phyloP scores from a whole-genome alignment of 371 early-diverging fungal genomes.

The Dinochytrium kinnereticum region DNA sequence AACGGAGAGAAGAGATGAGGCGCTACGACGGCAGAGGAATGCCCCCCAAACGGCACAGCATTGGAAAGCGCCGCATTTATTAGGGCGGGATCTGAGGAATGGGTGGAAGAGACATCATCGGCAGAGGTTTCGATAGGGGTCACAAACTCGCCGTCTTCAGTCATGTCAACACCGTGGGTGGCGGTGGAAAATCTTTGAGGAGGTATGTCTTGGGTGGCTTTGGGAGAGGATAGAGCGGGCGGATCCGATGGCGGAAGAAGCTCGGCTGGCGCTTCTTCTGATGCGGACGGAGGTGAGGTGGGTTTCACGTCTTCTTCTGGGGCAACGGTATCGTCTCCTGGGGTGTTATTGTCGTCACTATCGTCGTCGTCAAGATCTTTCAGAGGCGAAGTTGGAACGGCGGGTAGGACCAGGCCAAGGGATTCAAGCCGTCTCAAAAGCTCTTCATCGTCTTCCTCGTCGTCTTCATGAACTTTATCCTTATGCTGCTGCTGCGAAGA shows the following conservation, averaged over 20 bases:
- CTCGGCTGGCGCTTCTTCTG: no score
- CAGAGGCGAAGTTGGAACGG: slow-evolving; percentile 4
- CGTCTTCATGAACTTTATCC: neutral
- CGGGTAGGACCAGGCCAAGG: neutral
- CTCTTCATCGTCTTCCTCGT: neutral
- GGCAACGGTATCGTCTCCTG: neutral
- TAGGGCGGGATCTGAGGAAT: no score
- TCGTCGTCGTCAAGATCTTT: slow-evolving; percentile 6
- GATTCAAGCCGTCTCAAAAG: neutral
- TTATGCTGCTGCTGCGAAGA: neutral
- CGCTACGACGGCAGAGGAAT: neutral
- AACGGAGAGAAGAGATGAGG: neutral
- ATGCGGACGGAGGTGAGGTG: no score
- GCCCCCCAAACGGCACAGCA: neutral
- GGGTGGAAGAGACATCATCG: neutral
- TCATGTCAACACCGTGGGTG: no score
- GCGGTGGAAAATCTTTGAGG: no score
- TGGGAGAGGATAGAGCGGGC: no score
- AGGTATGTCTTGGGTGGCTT: no score
- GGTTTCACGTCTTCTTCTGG: no score
- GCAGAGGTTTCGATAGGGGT: neutral
- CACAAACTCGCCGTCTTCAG: neutral
- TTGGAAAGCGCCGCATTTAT: neutral
- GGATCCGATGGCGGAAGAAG: no score
- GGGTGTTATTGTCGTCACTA: neutral